phyloP scores from a whole-genome alignment of 441 rosid species.

The Manihot esculenta region DNA sequence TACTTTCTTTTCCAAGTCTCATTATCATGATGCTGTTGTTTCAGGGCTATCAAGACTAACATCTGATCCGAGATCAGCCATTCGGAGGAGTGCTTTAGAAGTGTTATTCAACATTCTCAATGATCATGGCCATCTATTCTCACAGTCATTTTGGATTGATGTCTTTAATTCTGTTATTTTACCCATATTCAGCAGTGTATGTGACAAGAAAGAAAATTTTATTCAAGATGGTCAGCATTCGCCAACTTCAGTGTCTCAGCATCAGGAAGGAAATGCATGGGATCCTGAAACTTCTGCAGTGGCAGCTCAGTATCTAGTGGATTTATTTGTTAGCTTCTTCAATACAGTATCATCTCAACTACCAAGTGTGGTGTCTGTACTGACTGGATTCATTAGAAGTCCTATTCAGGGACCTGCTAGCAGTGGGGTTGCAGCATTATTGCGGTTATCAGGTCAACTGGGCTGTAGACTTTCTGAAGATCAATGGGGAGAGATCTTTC shows the following conservation, averaged over 20 bases:
- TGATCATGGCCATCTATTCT: slow-evolving; percentile 95
- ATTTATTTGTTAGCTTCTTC: slow-evolving; percentile 63
- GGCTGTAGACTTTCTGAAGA: slow-evolving; percentile 66
- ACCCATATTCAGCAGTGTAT: slow-evolving; percentile 58
- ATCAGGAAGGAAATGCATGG: slow-evolving; percentile 57
- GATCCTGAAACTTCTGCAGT: slow-evolving; percentile 77
- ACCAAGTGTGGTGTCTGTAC: slow-evolving; percentile 53
- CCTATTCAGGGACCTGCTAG: slow-evolving; percentile 84
- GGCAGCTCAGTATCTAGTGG: slow-evolving; percentile 74
- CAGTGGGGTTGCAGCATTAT: slow-evolving; percentile 68
- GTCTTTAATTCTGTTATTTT: slow-evolving; percentile 60
- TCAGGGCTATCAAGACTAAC: slow-evolving; percentile 88
- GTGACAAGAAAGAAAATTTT: slow-evolving; percentile 45
- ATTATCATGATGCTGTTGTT: no score
- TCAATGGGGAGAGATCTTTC: slow-evolving; percentile 74
- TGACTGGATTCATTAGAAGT: slow-evolving; percentile 73
- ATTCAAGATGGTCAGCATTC: slow-evolving; percentile 45
- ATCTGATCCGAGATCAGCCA: slow-evolving; percentile 75
- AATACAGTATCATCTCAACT: slow-evolving; percentile 61
- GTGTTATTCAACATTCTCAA: slow-evolving; percentile 88
- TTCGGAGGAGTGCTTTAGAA: slow-evolving; percentile 87
- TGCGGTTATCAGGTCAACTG: slow-evolving; percentile 66
- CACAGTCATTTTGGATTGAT: slow-evolving; percentile 62
- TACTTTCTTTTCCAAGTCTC: no score
- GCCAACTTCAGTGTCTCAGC: slow-evolving; percentile 42